Conservation (phyloP, 345 rosid species). For the Kernera saxatilis region DNA sequence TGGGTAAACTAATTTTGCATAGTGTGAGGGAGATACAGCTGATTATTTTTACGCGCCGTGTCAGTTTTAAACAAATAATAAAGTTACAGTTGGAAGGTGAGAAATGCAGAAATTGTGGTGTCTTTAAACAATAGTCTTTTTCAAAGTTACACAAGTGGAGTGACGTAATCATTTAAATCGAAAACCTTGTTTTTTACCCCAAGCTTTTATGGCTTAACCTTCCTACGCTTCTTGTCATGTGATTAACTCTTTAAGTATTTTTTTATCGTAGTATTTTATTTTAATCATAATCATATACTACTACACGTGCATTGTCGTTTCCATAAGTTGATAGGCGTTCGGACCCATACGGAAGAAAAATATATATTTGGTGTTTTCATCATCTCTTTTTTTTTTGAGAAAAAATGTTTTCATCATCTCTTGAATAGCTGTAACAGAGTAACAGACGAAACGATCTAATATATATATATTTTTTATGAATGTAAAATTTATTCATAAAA, state of each 20-base stretch:
- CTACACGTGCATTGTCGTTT: background rate
- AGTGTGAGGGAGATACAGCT: background rate
- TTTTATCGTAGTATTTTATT: background rate
- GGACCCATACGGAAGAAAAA: no score
- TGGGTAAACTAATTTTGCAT: background rate
- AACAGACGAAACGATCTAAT: no score
- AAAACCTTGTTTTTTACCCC: background rate
- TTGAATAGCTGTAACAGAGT: no score
- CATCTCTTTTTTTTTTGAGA: no score
- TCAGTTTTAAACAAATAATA: slow-evolving; percentile 10
- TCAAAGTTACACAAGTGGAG: slow-evolving; percentile 15
- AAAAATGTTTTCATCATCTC: no score
- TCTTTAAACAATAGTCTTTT: background rate
- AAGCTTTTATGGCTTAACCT: background rate
- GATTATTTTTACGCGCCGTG: slow-evolving; percentile 29
- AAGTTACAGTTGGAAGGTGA: slow-evolving; percentile 30
- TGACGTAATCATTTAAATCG: slow-evolving; percentile 1
- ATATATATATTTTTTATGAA: no score
- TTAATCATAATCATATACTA: background rate
- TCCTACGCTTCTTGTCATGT: background rate
- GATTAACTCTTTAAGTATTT: background rate
- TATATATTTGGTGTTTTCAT: no score
- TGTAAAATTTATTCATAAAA: no score
- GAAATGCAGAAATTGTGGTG: slow-evolving; percentile 31
- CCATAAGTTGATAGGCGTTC: background rate